Conservation (phyloP, 148 eudicot genomes). For the Camellia japonica region DNA sequence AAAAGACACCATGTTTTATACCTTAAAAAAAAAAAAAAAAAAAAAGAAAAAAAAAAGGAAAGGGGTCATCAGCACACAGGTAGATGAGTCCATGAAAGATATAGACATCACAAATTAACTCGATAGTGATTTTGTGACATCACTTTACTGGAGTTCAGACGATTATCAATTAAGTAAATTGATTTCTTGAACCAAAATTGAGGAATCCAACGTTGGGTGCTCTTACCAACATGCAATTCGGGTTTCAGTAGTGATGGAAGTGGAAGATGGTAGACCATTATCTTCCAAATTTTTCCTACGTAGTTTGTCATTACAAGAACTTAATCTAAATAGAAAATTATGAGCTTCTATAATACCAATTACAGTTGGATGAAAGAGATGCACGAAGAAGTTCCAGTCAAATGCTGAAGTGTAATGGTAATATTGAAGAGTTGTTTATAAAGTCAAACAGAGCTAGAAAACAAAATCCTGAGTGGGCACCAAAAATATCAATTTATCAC, state of each 20-base stretch:
- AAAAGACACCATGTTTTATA: too few relatives aligned
- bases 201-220: not conserved
- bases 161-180: not conserved
- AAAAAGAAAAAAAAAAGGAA: not conserved
- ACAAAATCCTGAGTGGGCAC: constrained; percentile 11
- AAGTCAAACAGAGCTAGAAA: not conserved
- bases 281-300: constrained; percentile 4
- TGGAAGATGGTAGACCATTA: not conserved
- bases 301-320: not conserved
- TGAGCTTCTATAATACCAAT: constrained; percentile 10
- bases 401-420: not conserved
- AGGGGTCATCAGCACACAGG: not conserved
- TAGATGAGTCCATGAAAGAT: constrained; percentile 10
- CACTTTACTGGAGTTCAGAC: not conserved
- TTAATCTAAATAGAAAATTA: constrained; percentile 7
- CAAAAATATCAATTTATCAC: constrained; percentile 1
- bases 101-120: constrained; percentile 10
- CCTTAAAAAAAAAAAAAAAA: not conserved
- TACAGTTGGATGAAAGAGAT: constrained; percentile 26
- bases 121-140: too few relatives aligned
- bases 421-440: constrained; percentile 14
- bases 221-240: not conserved
- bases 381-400: constrained; percentile 18
- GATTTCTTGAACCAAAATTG: not conserved
- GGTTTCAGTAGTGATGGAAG: not conserved